These are phyloP conservation scores for Leonotis leonurus DNA, from an alignment of 257 asterid genomes.

Conservation along the genomic window DNA sequence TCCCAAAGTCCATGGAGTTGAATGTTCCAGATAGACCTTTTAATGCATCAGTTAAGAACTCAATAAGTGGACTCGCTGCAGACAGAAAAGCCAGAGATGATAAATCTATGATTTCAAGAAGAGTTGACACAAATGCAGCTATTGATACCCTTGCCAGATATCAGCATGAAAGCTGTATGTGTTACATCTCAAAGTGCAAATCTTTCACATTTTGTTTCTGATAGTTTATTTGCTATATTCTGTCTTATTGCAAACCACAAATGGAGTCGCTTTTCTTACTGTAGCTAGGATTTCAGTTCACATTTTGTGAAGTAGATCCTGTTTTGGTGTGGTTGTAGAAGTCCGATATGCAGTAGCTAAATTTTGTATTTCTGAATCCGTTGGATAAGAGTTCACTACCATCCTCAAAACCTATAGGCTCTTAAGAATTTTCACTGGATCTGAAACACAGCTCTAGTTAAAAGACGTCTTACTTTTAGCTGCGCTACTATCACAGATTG, in stretches of 20 bases:
- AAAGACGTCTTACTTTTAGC: too few species aligned
- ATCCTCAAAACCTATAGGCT: too few species aligned
- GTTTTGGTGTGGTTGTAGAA: too few species aligned
- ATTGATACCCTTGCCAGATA: constrained; percentile 32
- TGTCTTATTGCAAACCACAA: neutral
- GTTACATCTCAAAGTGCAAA: constrained; percentile 2
- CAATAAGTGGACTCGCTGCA: constrained; percentile 28
- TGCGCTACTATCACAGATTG: too few species aligned
- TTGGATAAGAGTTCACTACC: too few species aligned
- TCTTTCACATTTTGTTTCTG: constrained; percentile 13
- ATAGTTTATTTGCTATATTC: neutral
- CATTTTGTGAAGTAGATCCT: too few species aligned
- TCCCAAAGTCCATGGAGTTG: constrained; percentile 37
- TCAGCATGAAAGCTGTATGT: constrained; percentile 58
- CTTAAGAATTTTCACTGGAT: too few species aligned
- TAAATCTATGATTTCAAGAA: constrained; percentile 36
- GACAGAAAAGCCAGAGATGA: constrained; percentile 51
- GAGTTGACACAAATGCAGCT: constrained; percentile 36
- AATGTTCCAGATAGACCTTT: constrained; percentile 39
- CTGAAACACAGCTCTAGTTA: too few species aligned
- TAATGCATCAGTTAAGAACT: constrained; percentile 41
- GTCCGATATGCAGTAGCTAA: too few species aligned
- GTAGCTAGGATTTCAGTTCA: too few species aligned
- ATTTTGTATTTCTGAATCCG: too few species aligned
- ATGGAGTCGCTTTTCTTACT: constrained; percentile 3